Percentiles rank a stretch among this genome's conserved stretches.
phyloP scores from a whole-genome alignment of 371 early-diverging fungal genomes.

The Caulochytrium protostelioides region DNA sequence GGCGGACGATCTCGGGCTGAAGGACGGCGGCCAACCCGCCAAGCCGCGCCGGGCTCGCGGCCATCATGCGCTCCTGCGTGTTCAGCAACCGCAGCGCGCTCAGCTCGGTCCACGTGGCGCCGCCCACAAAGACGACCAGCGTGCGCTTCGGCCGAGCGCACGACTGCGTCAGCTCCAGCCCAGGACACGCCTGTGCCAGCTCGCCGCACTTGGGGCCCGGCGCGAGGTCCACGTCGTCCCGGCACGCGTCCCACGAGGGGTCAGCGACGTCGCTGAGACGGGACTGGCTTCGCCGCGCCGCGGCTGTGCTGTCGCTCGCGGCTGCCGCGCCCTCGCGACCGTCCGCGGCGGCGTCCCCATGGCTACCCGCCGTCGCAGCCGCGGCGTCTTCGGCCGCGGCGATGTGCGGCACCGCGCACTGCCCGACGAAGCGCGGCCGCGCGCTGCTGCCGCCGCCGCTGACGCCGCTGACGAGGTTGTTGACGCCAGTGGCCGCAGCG shows the following conservation, averaged over 20 bases:
- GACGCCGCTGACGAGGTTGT: constrained; percentile 16
- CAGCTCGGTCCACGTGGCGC: constrained; percentile 82
- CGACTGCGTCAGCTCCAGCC: constrained; percentile 19
- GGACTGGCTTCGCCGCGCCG: too few relatives aligned
- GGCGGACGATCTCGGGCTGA: too few relatives aligned
- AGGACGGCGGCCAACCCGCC: too few relatives aligned
- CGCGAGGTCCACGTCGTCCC: too few relatives aligned
- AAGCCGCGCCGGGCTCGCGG: too few relatives aligned
- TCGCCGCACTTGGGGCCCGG: too few relatives aligned
- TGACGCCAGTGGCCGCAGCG: constrained; percentile 9
- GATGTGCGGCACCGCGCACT: constrained; percentile 5
- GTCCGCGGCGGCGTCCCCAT: constrained; percentile 1
- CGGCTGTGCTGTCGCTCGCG: too few relatives aligned
- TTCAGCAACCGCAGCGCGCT: constrained; percentile 64
- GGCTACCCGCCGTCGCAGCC: constrained; percentile 1
- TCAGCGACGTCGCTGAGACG: too few relatives aligned
- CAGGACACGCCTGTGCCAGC: too few relatives aligned
- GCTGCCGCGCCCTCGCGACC: constrained; percentile 4
- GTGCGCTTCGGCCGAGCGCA: constrained; percentile 47
- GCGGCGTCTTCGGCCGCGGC: constrained; percentile 3
- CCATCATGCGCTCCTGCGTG: too few relatives aligned
- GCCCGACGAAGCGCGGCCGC: too few relatives aligned
- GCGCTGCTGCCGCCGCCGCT: constrained; percentile 14
- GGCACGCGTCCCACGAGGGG: too few relatives aligned
- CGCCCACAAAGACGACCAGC: constrained; percentile 79